These are phyloP conservation scores for Mortierella sp. DNA, from an alignment of 371 early-diverging fungal species.

Conservation along the genomic window DNA sequence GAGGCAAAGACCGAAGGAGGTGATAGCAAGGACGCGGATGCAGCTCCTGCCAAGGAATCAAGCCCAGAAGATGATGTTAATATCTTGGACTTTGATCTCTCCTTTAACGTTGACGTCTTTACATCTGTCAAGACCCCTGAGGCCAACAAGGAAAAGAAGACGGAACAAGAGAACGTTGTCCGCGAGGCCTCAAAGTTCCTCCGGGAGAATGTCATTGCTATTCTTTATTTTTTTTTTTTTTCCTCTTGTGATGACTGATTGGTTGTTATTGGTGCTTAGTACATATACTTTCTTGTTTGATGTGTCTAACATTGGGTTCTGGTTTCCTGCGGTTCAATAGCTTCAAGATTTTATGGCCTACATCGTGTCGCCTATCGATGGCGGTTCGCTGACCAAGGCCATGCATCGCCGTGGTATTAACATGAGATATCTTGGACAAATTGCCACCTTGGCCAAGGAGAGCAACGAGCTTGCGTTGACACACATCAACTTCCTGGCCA, in stretches of 20 bases:
- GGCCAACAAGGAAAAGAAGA: constrained; percentile 44
- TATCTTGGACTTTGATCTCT: constrained; percentile 73
- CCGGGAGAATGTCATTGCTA: constrained; percentile 73
- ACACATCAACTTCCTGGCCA: constrained; percentile 62
- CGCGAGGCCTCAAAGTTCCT: constrained; percentile 85
- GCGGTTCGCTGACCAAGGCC: constrained; percentile 79
- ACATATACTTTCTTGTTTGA: too few relatives aligned
- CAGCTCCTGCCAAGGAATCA: constrained; percentile 20
- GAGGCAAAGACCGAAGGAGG: constrained; percentile 29
- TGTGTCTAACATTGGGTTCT: neutral
- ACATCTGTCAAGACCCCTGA: constrained; percentile 57
- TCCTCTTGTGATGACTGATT: neutral
- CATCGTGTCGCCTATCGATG: constrained; percentile 83
- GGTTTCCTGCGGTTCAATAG: too few relatives aligned
- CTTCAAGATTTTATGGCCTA: constrained; percentile 77
- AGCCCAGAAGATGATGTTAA: constrained; percentile 63
- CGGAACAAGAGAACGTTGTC: constrained; percentile 65
- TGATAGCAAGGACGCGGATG: constrained; percentile 23
- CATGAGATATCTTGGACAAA: constrained; percentile 93
- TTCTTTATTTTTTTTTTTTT: constrained; percentile 49
- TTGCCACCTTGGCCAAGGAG: constrained; percentile 69
- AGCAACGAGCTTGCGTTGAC: constrained; percentile 66
- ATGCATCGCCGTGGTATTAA: constrained; percentile 96
- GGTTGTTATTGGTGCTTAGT: constrained; percentile 7
- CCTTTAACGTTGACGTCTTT: constrained; percentile 87